Evolutionary conservation across 2,329 filamentous ascomycete genomes (phyloP), one percentile per base, ranked within the genome.

Genomic region (Penicillium frequentans): DNA sequence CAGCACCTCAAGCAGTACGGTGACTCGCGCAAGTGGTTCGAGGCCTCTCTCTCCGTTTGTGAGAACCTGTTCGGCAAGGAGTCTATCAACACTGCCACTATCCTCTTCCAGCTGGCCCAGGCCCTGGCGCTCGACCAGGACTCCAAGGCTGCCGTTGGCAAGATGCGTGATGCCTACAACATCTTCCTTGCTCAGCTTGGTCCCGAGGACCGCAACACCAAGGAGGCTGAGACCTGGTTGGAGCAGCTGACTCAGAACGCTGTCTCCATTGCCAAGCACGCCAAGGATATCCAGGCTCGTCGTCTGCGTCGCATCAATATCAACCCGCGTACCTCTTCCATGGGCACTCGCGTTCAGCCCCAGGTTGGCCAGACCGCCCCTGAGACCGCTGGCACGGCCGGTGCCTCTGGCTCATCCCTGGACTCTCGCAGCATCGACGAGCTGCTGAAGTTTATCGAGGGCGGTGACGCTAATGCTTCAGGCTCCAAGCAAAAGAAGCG

Each of bases 21-120:
- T 68, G 91, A 96, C 77, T 98, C 93, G 46, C 89, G 95, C 51
- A 83, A 93, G 61, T 99, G 95, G 95, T 99, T 99, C 71, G 95
- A 98, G 76, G 89, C 91, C 63, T 96, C 93, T 10, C 86, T 98
- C 51, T 84, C 86, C 44, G 88, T 98, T 60, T 97, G 93, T 74
- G 92, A 97, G 77, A 85, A 88, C 46, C 87, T 97, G 5, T 96
- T 93, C 63, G 95, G 95, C 70, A 89, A 90, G 74, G 85, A 91
- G 66, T 96, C 91, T 13, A 87, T 98, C 77, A 96, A 96, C 78
- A 91, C 92, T 1, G 95, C 95, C 27, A 98, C 93, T 1, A 86
- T 99, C 19, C 85, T 96, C 49, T 99, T 98, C 87, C 95, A 99
- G 82, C 87, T 98, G 54, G 93, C 95, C 0, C 95, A 99, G 75